These are phyloP conservation scores for Xylariaceae sp. DNA, from an alignment of 2,329 filamentous ascomycete genomes.

Conservation along the genomic window DNA sequence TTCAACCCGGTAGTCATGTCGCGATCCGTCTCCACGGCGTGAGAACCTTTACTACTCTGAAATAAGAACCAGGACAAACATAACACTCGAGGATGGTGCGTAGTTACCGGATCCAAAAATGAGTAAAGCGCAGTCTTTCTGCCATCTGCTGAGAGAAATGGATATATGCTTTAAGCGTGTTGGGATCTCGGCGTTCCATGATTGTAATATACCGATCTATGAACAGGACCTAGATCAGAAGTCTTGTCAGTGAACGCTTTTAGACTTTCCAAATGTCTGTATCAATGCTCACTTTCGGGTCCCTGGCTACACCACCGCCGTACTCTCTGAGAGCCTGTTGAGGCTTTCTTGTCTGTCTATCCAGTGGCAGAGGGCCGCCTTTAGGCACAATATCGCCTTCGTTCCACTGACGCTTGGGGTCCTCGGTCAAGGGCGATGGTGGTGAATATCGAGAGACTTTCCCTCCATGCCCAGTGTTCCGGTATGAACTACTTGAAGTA, in stretches of 20 bases:
- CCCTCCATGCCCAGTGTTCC: too few relatives aligned
- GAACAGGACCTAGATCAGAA: neutral
- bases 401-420: neutral
- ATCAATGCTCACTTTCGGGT: neutral
- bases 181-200: neutral
- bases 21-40: neutral
- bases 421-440: neutral
- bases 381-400: neutral
- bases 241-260: neutral
- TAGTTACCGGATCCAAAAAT: neutral
- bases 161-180: neutral
- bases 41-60: neutral
- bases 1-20: neutral
- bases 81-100: too few relatives aligned
- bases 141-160: neutral
- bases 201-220: neutral
- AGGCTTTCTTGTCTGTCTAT: neutral
- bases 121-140: neutral
- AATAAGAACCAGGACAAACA: neutral
- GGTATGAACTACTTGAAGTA: too few relatives aligned
- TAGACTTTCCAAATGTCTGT: too few relatives aligned
- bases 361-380: slow-evolving; percentile 2
- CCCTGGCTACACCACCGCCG: too few relatives aligned
- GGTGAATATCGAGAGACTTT: neutral
- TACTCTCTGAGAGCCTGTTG: neutral